Percentiles rank a stretch among this genome's conserved stretches.
Conservation (phyloP, 257 asterid genomes). For the Salvia rosmarinus region DNA sequence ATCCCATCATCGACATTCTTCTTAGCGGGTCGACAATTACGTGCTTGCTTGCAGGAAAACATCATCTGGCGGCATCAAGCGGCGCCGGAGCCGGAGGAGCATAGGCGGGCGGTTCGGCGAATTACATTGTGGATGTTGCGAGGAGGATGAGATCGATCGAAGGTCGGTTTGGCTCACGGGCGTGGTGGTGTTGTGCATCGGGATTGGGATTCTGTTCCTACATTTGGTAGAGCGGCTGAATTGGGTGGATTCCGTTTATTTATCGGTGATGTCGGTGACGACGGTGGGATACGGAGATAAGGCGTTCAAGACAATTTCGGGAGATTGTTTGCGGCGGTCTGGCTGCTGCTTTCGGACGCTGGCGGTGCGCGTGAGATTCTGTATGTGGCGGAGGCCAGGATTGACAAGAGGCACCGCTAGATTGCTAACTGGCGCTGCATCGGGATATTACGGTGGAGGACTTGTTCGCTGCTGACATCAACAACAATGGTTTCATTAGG, state of each 20-base stretch:
- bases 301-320: slow-evolving; percentile 49
- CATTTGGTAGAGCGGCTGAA: slow-evolving; percentile 41
- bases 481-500: slow-evolving; percentile 54
- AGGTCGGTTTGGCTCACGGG: slow-evolving; percentile 55
- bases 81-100: not conserved
- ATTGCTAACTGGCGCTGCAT: slow-evolving; percentile 49
- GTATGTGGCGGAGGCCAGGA: slow-evolving; percentile 55
- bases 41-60: slow-evolving; percentile 55
- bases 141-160: slow-evolving; percentile 63
- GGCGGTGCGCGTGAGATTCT: slow-evolving; percentile 64
- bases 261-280: slow-evolving; percentile 61
- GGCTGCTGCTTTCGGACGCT: slow-evolving; percentile 57
- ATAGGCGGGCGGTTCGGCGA: slow-evolving; percentile 16
- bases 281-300: slow-evolving; percentile 65
- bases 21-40: slow-evolving; percentile 54
- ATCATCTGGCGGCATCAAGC: slow-evolving; percentile 43
- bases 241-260: slow-evolving; percentile 50
- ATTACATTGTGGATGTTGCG: slow-evolving; percentile 54
- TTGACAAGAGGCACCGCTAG: slow-evolving; percentile 54
- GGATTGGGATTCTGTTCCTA: slow-evolving; percentile 44
- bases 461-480: slow-evolving; percentile 56
- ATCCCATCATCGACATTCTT: slow-evolving; percentile 54
- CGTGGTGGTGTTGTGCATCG: slow-evolving; percentile 50
- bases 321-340: slow-evolving; percentile 52
- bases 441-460: slow-evolving; percentile 53